Base-by-base conservation (phyloP, 352 stramenopile species). In the Pythium sukuiense region DNA sequence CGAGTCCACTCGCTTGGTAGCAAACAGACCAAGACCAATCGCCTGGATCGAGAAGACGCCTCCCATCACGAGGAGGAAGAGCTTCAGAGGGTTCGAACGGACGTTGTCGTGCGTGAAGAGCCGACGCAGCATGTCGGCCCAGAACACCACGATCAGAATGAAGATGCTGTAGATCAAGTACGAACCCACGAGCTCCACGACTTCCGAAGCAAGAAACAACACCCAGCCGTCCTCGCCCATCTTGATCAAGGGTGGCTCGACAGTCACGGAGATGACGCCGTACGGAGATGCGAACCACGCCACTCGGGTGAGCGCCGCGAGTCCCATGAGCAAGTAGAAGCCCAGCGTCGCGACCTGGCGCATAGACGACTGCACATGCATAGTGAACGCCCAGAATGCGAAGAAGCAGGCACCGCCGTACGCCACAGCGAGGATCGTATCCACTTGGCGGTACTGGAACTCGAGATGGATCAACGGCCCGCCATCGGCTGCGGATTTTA, bases 141-240 rank as follows among this genome's bases (percentile, higher is more conserved):
- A 99, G 79, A 98, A 99, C 26, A 99, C 95, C 48, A 98, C 80
- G 75, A 99, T 98, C 18, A 99, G 85, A 65, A 99, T 97, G 67
- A 99, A 99, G 70, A 99, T 97, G 59, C 88, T 95, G 78, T 98
- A 99, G 30, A 99, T 80, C n/a, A 96, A 80, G 53, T 98, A 84
- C 20, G 90, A 97, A 46, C 96, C 96, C 7, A 96, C 59, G 33
- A 93, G 89, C 55, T 98, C 77, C 9, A 98, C 78, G 35, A 92
- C 65, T 65, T 99, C 95, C 2, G 84, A 88, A 16, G 91, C 33
- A 20, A 98, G 87, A 43, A 92, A 89, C 57, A 86, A 58, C 16
- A 64, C 58, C 77, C 74, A 92, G 35, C 81, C 83, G 52, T 83
- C 73, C 30, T 94, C 82, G 32, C 82, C 83, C 72, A 89, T 87